phyloP scores from a whole-genome alignment of 2,329 filamentous ascomycete genomes.

The Fusarium brachygibbosum region DNA sequence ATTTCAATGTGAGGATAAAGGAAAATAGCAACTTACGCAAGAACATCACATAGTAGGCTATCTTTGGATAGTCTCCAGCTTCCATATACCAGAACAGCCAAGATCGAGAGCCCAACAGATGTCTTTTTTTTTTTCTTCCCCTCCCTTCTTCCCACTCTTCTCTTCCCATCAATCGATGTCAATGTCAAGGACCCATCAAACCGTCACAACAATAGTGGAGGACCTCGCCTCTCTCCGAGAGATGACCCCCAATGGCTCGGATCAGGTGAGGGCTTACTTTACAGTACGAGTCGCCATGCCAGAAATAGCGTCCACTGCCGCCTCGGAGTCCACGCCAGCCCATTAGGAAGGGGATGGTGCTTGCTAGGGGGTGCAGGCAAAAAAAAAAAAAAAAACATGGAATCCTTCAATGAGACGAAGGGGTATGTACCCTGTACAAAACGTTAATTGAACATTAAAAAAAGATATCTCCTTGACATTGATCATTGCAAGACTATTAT shows the following conservation, averaged over 20 bases:
- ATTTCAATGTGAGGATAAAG: neutral
- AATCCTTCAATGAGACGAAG: neutral
- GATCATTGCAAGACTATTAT: neutral
- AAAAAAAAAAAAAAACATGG: neutral
- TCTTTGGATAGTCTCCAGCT: constrained; percentile 4
- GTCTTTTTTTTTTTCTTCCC: neutral
- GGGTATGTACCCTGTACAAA: neutral
- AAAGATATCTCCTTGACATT: neutral
- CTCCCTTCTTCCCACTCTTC: neutral
- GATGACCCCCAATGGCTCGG: constrained; percentile 37
- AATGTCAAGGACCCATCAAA: constrained; percentile 13
- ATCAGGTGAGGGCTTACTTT: constrained; percentile 42
- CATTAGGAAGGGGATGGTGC: constrained; percentile 9
- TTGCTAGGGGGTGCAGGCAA: neutral
- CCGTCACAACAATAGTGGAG: constrained; percentile 34
- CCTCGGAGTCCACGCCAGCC: constrained; percentile 40
- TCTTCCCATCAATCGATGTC: constrained; percentile 6
- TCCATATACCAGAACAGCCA: neutral
- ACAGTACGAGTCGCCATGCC: constrained; percentile 37
- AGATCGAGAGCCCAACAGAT: neutral
- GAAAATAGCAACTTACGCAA: constrained; percentile 1
- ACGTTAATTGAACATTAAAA: neutral
- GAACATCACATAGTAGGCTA: neutral
- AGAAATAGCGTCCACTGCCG: constrained; percentile 50
- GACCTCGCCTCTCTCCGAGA: constrained; percentile 41